phyloP scores from a whole-genome alignment of 495 filamentous ascomycete genomes.

The Daldinia vernicosa region DNA sequence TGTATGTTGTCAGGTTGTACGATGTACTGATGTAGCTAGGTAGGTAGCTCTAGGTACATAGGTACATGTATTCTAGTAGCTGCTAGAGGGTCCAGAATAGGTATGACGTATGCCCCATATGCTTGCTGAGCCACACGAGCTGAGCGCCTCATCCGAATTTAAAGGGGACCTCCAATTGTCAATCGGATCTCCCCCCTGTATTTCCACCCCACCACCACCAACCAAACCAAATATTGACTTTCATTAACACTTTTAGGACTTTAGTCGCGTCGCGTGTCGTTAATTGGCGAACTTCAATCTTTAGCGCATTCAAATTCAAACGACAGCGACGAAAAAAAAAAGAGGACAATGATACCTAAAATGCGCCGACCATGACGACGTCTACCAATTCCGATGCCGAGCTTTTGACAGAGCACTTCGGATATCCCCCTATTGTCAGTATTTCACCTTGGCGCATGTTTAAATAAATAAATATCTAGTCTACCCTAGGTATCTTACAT shows the following conservation, averaged over 20 bases:
- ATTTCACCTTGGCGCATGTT: slow-evolving; percentile 10
- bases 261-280: slow-evolving; percentile 43
- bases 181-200: slow-evolving; percentile 13
- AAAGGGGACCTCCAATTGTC: not conserved
- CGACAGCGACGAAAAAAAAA: slow-evolving; percentile 1
- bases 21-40: too few species aligned
- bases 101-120: slow-evolving; percentile 9
- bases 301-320: not conserved
- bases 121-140: slow-evolving; percentile 20
- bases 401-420: slow-evolving; percentile 94
- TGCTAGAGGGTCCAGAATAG: slow-evolving; percentile 3
- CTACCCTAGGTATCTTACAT: not conserved
- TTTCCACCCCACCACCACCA: slow-evolving; percentile 30
- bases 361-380: slow-evolving; percentile 55
- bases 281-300: slow-evolving; percentile 10
- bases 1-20: not conserved
- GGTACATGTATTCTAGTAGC: too few species aligned
- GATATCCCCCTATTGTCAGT: slow-evolving; percentile 89
- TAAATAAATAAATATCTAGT: not conserved
- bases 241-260: slow-evolving; percentile 18
- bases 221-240: slow-evolving; percentile 46
- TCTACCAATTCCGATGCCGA: slow-evolving; percentile 65
- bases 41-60: too few species aligned
- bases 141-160: slow-evolving; percentile 12
- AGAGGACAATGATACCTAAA: slow-evolving; percentile 23